Percentiles rank a stretch among this genome's conserved stretches.
Conservation (phyloP, 108 stramenopile genomes). For the Nitzschia sp. region DNA sequence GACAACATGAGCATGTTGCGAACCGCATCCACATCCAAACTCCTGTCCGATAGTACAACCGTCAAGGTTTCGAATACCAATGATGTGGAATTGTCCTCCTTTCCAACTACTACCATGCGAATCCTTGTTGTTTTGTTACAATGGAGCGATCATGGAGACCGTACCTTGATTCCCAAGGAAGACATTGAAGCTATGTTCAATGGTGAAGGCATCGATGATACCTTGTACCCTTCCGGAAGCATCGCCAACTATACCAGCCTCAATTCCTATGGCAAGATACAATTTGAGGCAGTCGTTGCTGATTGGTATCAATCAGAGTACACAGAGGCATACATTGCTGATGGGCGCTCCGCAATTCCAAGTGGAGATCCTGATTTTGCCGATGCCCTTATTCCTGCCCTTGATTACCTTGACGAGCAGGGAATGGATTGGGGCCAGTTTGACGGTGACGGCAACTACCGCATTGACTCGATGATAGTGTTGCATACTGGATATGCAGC, state of each 20-base stretch:
- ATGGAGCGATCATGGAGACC: constrained; percentile 53
- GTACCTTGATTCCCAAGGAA: constrained; percentile 37
- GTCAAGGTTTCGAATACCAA: background rate
- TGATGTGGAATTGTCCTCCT: background rate
- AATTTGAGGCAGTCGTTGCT: constrained; percentile 34
- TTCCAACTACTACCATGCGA: background rate
- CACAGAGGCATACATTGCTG: constrained; percentile 50
- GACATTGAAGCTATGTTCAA: constrained; percentile 46
- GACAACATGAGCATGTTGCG: background rate
- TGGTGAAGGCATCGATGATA: constrained; percentile 25
- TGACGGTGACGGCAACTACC: constrained; percentile 20
- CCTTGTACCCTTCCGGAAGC: constrained; percentile 45
- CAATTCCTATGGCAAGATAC: constrained; percentile 38
- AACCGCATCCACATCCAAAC: background rate
- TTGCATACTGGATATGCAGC: constrained; percentile 72
- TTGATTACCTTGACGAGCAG: background rate
- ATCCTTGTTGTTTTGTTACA: constrained; percentile 49
- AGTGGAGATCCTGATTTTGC: constrained; percentile 10
- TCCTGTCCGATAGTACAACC: background rate
- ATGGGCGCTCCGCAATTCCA: constrained; percentile 37
- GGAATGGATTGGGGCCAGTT: constrained; percentile 14
- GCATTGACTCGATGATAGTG: constrained; percentile 15
- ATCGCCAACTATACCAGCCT: constrained; percentile 24
- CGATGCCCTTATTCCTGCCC: constrained; percentile 8
- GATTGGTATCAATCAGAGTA: constrained; percentile 49